Percentiles rank a stretch among this genome's conserved stretches.
Evolutionary conservation across 2,329 filamentous ascomycete species (phyloP).

Genomic region (Gyromitra esculenta): DNA sequence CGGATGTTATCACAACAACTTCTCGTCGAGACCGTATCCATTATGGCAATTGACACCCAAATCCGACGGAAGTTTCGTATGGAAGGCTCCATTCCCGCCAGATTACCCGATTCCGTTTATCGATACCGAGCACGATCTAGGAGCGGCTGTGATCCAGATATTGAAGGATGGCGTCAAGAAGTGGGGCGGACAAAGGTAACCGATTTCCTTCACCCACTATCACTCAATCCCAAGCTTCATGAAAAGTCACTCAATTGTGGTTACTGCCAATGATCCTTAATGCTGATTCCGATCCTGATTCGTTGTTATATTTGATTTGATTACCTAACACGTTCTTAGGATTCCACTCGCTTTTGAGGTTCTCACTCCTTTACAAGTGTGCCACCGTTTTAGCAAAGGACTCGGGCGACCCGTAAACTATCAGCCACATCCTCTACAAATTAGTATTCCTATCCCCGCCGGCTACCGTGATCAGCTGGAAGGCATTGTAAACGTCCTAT

Average conservation of each 20-base stretch:
- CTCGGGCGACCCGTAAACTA: constrained; percentile 82
- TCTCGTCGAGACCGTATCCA: constrained; percentile 89
- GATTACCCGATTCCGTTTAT: constrained; percentile 91
- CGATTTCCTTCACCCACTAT: constrained; percentile 15
- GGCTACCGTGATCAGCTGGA: constrained; percentile 91
- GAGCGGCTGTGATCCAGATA: constrained; percentile 88
- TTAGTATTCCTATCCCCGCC: constrained; percentile 80
- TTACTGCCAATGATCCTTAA: not conserved
- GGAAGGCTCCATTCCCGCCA: constrained; percentile 93
- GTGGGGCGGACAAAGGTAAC: constrained; percentile 78
- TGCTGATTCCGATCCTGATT: not conserved
- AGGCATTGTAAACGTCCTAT: constrained; percentile 71
- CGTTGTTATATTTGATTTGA: not conserved
- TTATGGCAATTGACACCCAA: constrained; percentile 94
- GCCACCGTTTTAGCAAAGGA: constrained; percentile 79
- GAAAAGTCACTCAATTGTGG: constrained; percentile 19
- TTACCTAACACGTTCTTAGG: constrained; percentile 65
- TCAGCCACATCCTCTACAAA: constrained; percentile 77
- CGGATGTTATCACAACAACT: constrained; percentile 99
- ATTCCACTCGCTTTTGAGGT: constrained; percentile 92
- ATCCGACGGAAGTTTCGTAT: constrained; percentile 83
- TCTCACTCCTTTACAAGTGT: constrained; percentile 83
- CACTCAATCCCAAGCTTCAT: constrained; percentile 3
- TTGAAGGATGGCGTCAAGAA: constrained; percentile 91
- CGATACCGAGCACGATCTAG: constrained; percentile 95